A percentile compares a stretch with the other conserved stretches of the same genome.
Evolutionary conservation across 2,329 filamentous ascomycete species (phyloP).

Genomic region (Sclerotinia nivalis): DNA sequence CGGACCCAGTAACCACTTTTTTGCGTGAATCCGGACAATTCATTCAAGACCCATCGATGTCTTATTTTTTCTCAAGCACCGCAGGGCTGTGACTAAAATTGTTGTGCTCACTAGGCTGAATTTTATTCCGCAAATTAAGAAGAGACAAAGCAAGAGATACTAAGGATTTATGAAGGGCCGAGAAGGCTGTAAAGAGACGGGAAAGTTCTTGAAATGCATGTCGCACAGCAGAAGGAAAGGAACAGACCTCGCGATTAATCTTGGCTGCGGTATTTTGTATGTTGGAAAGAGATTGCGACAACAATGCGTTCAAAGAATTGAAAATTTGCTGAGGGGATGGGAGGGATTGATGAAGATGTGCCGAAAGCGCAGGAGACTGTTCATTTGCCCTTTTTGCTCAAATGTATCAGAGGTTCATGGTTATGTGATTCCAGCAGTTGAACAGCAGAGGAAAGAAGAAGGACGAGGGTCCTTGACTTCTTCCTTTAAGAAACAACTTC

Average conservation of each 20-base stretch:
- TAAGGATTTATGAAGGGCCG: background rate
- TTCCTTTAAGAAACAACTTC: background rate
- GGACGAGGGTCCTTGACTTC: background rate
- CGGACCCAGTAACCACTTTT: background rate
- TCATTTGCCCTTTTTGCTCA: background rate
- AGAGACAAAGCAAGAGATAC: background rate
- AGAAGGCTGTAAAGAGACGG: background rate
- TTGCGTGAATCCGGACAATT: background rate
- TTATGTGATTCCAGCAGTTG: background rate
- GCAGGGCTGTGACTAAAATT: background rate
- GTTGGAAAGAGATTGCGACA: too few relatives aligned
- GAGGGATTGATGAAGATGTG: too few relatives aligned
- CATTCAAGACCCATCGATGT: too few relatives aligned
- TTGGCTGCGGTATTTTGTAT: background rate
- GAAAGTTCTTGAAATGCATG: background rate
- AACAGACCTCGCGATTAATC: background rate
- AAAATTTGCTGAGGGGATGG: too few relatives aligned
- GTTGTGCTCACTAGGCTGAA: background rate
- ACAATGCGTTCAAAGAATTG: too few relatives aligned
- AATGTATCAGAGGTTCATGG: background rate
- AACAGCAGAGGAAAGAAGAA: background rate
- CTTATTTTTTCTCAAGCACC: background rate
- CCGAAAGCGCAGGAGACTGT: background rate
- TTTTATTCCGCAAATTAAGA: background rate
- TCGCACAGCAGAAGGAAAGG: background rate